Evolutionary conservation across 169 alveolate genomes (phyloP).

Genomic region (Plasmodium yoelii): DNA sequence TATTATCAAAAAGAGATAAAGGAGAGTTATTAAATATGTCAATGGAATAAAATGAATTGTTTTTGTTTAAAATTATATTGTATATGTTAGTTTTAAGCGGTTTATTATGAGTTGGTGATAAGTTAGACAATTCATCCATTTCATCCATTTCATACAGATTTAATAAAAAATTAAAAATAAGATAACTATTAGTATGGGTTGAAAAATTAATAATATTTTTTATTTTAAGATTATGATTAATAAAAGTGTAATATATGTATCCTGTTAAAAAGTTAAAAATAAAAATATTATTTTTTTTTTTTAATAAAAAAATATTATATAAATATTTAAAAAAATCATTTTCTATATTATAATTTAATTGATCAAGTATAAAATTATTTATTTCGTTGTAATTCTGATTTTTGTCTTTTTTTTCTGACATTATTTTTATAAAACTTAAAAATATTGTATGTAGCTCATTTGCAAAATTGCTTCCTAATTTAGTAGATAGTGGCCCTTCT

Average conservation of each 20-base stretch:
- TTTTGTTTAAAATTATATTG: slow-evolving; percentile 7
- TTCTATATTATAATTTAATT: slow-evolving; percentile 34
- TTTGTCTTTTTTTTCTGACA: background rate
- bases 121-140: too few species aligned
- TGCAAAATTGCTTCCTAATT: background rate
- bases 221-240: background rate
- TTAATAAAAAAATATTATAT: slow-evolving; percentile 35
- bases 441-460: slow-evolving; percentile 26
- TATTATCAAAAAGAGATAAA: too few species aligned
- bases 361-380: slow-evolving; percentile 18
- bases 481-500: background rate
- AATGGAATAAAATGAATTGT: slow-evolving; percentile 14
- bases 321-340: slow-evolving; percentile 26
- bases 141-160: slow-evolving; percentile 13
- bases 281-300: slow-evolving; percentile 17
- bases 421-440: background rate
- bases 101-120: background rate
- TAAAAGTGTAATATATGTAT: slow-evolving; percentile 25
- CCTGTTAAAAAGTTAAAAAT: slow-evolving; percentile 39
- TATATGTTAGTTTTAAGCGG: too few species aligned
- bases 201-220: background rate
- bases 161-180: slow-evolving; percentile 9
- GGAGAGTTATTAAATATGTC: background rate
- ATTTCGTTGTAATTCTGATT: background rate
- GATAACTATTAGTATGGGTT: background rate